These are phyloP conservation scores for Solanum rostratum DNA, from an alignment of 257 asterid species.

Conservation along the genomic window DNA sequence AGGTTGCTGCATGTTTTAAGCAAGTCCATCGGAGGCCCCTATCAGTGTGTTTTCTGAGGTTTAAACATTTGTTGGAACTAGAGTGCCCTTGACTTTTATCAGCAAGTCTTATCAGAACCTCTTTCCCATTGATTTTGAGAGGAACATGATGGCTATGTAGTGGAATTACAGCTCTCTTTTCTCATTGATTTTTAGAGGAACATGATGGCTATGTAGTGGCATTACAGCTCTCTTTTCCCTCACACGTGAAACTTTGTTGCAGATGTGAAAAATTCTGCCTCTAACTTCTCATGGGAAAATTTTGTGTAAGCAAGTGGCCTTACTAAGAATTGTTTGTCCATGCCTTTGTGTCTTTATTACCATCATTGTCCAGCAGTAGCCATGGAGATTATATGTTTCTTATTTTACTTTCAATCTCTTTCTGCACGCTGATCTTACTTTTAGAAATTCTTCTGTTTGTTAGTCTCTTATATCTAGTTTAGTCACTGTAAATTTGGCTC, in stretches of 20 bases:
- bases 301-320: not conserved
- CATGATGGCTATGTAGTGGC: not conserved
- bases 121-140: not conserved
- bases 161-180: too few relatives aligned
- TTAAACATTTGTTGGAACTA: not conserved
- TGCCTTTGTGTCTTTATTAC: not conserved
- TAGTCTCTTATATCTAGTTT: not conserved
- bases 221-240: not conserved
- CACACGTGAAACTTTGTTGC: not conserved
- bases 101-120: not conserved
- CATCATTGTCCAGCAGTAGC: not conserved
- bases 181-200: not conserved
- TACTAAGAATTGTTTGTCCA: not conserved
- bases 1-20: not conserved
- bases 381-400: not conserved
- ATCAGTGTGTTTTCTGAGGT: not conserved
- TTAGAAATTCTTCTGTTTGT: not conserved
- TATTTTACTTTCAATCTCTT: not conserved
- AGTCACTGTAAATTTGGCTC: not conserved
- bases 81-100: not conserved
- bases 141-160: not conserved
- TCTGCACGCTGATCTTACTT: not conserved
- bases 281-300: not conserved
- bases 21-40: not conserved
- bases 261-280: not conserved